These are phyloP conservation scores for Eimeria tenella DNA, from an alignment of 169 alveolate genomes.

Conservation along the genomic window DNA sequence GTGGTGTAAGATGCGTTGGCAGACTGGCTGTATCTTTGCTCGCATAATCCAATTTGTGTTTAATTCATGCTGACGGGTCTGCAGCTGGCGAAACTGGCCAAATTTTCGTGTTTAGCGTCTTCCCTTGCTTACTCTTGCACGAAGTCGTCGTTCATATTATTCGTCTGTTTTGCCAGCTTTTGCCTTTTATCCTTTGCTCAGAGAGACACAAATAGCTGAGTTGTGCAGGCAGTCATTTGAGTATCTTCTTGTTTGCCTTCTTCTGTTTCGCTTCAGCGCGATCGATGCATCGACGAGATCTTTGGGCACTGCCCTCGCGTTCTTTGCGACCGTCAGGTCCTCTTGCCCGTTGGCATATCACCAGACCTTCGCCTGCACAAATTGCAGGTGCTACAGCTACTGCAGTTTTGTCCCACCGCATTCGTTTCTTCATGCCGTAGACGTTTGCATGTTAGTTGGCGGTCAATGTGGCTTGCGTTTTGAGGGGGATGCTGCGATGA, in stretches of 20 bases:
- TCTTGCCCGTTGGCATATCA: conserved; percentile 96
- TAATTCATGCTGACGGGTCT: no score
- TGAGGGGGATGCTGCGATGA: not conserved
- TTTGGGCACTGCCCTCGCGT: conserved; percentile 99
- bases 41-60: no score
- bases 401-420: not conserved
- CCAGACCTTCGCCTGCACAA: conserved; percentile 55
- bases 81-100: no score
- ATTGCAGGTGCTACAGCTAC: conserved; percentile 23
- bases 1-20: no score
- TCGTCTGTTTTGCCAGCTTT: not conserved
- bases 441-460: not conserved
- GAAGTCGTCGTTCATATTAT: no score
- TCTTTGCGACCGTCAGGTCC: conserved; percentile 95
- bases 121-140: no score
- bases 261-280: conserved; percentile 87
- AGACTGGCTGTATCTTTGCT: no score
- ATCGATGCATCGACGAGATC: conserved; percentile 95
- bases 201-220: no score
- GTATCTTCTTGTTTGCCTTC: no score
- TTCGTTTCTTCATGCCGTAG: not conserved
- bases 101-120: no score
- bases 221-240: no score
- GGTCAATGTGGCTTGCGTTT: not conserved
- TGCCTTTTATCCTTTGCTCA: not conserved